phyloP scores from a whole-genome alignment of 345 rosid species.

The Conringia planisiliqua region DNA sequence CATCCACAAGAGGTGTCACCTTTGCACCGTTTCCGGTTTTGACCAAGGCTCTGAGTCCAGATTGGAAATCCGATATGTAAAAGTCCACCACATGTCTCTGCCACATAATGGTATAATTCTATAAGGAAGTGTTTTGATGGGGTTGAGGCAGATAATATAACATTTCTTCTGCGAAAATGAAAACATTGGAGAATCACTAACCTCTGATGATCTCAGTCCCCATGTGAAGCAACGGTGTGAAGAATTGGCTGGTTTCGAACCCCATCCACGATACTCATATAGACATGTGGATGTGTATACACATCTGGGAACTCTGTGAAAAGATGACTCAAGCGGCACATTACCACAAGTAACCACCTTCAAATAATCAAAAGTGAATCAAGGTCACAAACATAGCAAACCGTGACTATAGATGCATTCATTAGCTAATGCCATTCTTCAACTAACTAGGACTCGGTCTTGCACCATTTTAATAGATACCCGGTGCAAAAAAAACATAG shows the following conservation, averaged over 20 bases:
- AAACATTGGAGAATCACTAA: constrained; percentile 25
- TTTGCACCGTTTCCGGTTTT: constrained; percentile 82
- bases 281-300: constrained; percentile 87
- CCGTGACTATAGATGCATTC: constrained; percentile 7
- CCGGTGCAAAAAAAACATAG: neutral
- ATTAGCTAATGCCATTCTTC: neutral
- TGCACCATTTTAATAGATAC: neutral
- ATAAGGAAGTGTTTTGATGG: constrained; percentile 1
- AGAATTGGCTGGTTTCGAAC: constrained; percentile 82
- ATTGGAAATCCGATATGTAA: constrained; percentile 98
- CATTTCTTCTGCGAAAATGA: neutral
- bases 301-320: constrained; percentile 80
- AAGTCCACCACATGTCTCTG: constrained; percentile 98
- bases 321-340: constrained; percentile 88
- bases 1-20: constrained; percentile 89
- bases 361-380: constrained; percentile 13
- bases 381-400: constrained; percentile 8
- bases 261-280: constrained; percentile 75
- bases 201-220: constrained; percentile 47
- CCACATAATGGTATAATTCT: constrained; percentile 15
- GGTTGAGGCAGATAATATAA: neutral
- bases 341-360: constrained; percentile 98
- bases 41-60: constrained; percentile 94
- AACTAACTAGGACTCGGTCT: neutral
- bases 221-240: constrained; percentile 41